Evolutionary conservation across 2,329 filamentous ascomycete genomes (phyloP).

Genomic region (Teratosphaeria epicoccoides): DNA sequence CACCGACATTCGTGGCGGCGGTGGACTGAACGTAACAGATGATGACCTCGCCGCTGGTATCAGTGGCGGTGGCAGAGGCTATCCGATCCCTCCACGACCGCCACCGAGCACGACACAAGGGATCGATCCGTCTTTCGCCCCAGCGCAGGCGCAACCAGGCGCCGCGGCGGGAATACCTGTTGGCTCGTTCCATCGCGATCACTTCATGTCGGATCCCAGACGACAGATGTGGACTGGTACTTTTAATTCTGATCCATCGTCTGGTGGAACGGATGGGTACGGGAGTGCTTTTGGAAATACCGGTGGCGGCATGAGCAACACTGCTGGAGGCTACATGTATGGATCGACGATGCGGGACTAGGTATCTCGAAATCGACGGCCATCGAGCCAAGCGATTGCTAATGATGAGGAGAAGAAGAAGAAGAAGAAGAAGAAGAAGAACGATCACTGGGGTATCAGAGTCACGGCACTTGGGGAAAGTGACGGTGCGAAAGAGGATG

Average conservation of each 20-base stretch:
- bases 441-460: not conserved
- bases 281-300: slow-evolving; percentile 1
- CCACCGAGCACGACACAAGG: slow-evolving; percentile 4
- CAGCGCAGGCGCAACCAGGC: not conserved
- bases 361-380: not conserved
- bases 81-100: slow-evolving; percentile 8
- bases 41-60: not conserved
- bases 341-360: slow-evolving; percentile 3
- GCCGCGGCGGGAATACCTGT: not conserved
- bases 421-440: not conserved
- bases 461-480: not conserved
- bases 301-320: not conserved
- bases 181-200: not conserved
- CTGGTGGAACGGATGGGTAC: slow-evolving; percentile 7
- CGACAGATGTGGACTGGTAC: slow-evolving; percentile 2
- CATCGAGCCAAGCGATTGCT: not conserved
- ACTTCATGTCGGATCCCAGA: not conserved
- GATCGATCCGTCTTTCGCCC: not conserved
- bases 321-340: slow-evolving; percentile 1
- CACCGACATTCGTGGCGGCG: not conserved
- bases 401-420: not conserved
- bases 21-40: not conserved
- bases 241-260: not conserved
- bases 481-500: not conserved
- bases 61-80: not conserved